Conservation (phyloP, 129 eudicot genomes). For the Mikania micrantha region DNA sequence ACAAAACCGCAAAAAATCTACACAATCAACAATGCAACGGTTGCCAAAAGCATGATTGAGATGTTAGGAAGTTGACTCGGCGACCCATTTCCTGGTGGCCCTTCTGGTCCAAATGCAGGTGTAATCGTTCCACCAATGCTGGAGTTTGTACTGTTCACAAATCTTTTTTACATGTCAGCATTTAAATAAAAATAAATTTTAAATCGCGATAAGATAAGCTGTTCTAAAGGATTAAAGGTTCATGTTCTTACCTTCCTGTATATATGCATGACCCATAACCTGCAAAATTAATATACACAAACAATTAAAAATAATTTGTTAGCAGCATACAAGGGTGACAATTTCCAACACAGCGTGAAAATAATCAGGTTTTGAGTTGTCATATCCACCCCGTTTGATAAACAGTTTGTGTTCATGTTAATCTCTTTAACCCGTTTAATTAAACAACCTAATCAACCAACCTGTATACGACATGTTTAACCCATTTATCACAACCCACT, state of each 20-base stretch:
- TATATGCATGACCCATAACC: constrained; percentile 79
- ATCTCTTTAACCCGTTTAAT: too few species aligned
- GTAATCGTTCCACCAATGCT: constrained; percentile 38
- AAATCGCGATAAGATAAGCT: not conserved
- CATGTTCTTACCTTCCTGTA: constrained; percentile 65
- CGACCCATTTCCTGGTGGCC: constrained; percentile 38
- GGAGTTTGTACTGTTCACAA: constrained; percentile 51
- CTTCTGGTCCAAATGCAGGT: constrained; percentile 65
- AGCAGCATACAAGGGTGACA: not conserved
- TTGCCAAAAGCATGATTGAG: constrained; percentile 21
- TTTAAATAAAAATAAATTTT: not conserved
- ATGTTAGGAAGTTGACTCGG: constrained; percentile 23
- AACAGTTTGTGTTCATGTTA: too few species aligned
- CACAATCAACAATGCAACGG: constrained; percentile 17
- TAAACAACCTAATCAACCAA: too few species aligned
- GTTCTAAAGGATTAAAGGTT: not conserved
- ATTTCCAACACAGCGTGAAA: too few species aligned
- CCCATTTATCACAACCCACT: too few species aligned
- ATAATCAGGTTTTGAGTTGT: too few species aligned
- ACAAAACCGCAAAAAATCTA: constrained; percentile 22
- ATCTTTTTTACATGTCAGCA: constrained; percentile 15
- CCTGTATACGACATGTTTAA: too few species aligned
- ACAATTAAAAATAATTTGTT: not conserved
- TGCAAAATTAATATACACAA: constrained; percentile 20
- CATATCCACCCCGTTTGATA: too few species aligned